Percentiles rank a stretch among this genome's conserved stretches.
Conservation (phyloP, 208 protist genomes). For the Tritrichomonas foetus region DNA sequence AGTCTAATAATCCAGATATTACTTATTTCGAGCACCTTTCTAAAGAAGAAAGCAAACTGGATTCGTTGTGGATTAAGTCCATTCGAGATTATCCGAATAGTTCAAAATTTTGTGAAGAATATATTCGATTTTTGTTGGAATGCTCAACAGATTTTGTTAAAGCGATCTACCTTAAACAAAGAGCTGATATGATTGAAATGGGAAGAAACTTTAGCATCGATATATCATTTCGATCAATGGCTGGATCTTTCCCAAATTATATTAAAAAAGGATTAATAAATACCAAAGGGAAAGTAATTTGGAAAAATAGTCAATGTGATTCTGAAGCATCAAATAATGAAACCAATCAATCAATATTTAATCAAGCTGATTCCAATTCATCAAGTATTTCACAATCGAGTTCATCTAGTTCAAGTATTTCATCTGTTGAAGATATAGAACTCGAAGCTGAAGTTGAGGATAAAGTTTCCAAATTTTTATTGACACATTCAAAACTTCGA, state of each 20-base stretch:
- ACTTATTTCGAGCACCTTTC: background rate
- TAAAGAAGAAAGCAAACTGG: background rate
- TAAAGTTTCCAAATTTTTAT: background rate
- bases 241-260: background rate
- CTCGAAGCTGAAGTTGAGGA: background rate
- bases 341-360: slow-evolving; percentile 13
- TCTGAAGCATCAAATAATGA: background rate
- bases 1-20: too few relatives aligned
- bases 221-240: background rate
- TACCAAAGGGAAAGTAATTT: background rate
- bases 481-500: background rate
- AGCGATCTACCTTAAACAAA: background rate
- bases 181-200: background rate
- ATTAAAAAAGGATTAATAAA: background rate
- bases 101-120: background rate
- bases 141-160: background rate
- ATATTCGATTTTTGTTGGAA: background rate
- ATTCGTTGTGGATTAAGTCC: background rate
- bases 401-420: too few relatives aligned
- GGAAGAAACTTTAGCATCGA: background rate
- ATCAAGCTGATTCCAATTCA: too few relatives aligned
- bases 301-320: background rate
- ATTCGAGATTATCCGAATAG: background rate
- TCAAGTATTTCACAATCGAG: too few relatives aligned
- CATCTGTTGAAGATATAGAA: too few relatives aligned